Base-by-base conservation (phyloP, 2,329 filamentous ascomycete species). In the Fusarium burgessii region DNA sequence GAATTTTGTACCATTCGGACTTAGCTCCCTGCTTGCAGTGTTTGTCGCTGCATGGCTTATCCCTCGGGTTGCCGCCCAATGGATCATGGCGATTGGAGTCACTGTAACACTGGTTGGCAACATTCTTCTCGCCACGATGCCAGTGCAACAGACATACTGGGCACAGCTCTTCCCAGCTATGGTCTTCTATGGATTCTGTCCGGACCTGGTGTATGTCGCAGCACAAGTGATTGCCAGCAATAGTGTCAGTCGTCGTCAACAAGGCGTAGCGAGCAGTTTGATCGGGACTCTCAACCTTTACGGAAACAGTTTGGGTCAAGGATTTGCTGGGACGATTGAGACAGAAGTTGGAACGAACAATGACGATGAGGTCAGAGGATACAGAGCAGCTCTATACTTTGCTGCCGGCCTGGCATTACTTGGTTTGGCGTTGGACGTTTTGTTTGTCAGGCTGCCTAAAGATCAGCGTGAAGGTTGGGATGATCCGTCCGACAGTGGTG, bases 181-280 rank as follows among this genome's bases (percentile, higher is more conserved):
- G 42, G 3, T 81, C 1, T 32, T 83, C 2, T 71, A 71, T 8
- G 72, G 78, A 5, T 83, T 70, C 43, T 84, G 83, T 33, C 84
- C 84, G 0, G 86, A 88, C 63, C 82, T 88, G 5, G 80, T 86
- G 8, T 87, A 83, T 57, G 83, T 84, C 0, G 84, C 84, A 0
- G 84, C 84, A 0, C 84, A 88, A 63, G 84, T 88, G 7, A 86
- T 88, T 58, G 84, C 85, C 0, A 87, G 86, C 58, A 87, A 88
- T 60, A 82, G 81, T 2, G 85, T 88, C 33, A 78, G 73, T 5
- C 78, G 80, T 5, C 79, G 81, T 8, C 80, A 88, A 25, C 85
- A 88, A 54, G 86, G 87, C 0, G 79, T 88, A 5, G 86, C 86
- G 0, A 84, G 82, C 0, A 84, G 81, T 17, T 75, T 89, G 5